Percentiles rank a stretch among this genome's conserved stretches.
Evolutionary conservation across 2,329 filamentous ascomycete species (phyloP).

Genomic region (Camptophora hylomeconis): DNA sequence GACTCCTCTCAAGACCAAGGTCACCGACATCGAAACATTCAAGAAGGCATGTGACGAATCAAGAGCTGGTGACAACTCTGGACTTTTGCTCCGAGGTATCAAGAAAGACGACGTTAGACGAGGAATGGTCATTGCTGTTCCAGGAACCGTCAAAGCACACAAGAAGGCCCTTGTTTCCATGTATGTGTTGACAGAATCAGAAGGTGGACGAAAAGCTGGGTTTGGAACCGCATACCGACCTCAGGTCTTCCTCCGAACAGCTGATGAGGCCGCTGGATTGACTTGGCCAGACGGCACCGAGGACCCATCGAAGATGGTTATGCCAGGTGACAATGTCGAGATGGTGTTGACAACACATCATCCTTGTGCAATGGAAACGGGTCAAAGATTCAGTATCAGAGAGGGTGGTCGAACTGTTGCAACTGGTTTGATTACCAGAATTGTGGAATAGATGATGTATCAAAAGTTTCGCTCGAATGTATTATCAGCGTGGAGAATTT

Average conservation of each 20-base stretch:
- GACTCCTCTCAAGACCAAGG: slow-evolving; percentile 88
- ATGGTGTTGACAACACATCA: slow-evolving; percentile 80
- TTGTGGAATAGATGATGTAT: slow-evolving; percentile 36
- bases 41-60: slow-evolving; percentile 99
- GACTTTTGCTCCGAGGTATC: slow-evolving; percentile 87
- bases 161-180: slow-evolving; percentile 88
- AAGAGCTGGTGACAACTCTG: slow-evolving; percentile 93
- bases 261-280: slow-evolving; percentile 62
- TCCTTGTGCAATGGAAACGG: slow-evolving; percentile 76
- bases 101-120: slow-evolving; percentile 88
- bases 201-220: slow-evolving; percentile 91
- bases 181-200: slow-evolving; percentile 95
- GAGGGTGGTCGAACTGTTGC: slow-evolving; percentile 87
- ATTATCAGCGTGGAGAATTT: too few relatives aligned
- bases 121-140: slow-evolving; percentile 85
- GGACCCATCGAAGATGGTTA: slow-evolving; percentile 69
- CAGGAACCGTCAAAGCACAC: slow-evolving; percentile 74
- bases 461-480: too few relatives aligned
- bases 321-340: slow-evolving; percentile 98
- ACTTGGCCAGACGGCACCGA: slow-evolving; percentile 75
- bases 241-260: slow-evolving; percentile 89
- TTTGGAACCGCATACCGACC: slow-evolving; percentile 95
- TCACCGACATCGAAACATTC: slow-evolving; percentile 99
- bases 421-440: slow-evolving; percentile 68
- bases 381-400: slow-evolving; percentile 95